Conservation (phyloP, 2,329 filamentous ascomycete species). For the Canariomyces notabilis region DNA sequence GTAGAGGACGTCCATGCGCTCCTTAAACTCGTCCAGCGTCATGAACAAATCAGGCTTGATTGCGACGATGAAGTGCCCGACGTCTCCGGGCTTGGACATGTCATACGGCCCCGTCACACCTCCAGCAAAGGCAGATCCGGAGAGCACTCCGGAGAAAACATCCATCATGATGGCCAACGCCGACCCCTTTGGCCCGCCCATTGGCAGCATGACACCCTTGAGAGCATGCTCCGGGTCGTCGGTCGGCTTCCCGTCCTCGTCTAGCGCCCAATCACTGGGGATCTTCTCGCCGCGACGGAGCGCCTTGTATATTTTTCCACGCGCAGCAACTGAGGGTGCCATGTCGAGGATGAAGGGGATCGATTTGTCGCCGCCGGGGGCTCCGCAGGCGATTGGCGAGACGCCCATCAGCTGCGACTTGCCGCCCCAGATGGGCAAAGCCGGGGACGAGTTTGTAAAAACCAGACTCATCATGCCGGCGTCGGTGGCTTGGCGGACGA, state of each 20-base stretch:
- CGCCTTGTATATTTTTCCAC: constrained; percentile 71
- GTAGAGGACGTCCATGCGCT: constrained; percentile 53
- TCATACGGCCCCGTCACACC: constrained; percentile 75
- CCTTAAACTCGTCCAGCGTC: constrained; percentile 62
- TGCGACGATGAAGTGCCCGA: constrained; percentile 68
- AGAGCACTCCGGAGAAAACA: constrained; percentile 75
- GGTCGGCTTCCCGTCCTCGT: constrained; percentile 62
- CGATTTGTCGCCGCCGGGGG: constrained; percentile 49
- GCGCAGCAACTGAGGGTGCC: constrained; percentile 63
- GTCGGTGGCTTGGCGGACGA: constrained; percentile 72
- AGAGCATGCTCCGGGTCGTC: constrained; percentile 67
- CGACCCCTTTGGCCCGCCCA: constrained; percentile 80
- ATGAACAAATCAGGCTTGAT: constrained; percentile 74
- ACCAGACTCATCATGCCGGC: constrained; percentile 65
- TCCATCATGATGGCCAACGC: constrained; percentile 82
- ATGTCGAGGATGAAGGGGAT: constrained; percentile 69
- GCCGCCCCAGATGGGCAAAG: constrained; percentile 66
- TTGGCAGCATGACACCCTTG: constrained; percentile 75
- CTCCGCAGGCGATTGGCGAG: constrained; percentile 70
- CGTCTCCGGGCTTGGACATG: constrained; percentile 60
- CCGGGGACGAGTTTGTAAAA: constrained; percentile 68
- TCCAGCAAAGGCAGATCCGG: constrained; percentile 72
- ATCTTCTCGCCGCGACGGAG: constrained; percentile 63
- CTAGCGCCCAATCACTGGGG: constrained; percentile 69
- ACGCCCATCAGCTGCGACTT: constrained; percentile 66